Conservation (phyloP, 1,284 basidiomycete species). For the Irpex lacteus region DNA sequence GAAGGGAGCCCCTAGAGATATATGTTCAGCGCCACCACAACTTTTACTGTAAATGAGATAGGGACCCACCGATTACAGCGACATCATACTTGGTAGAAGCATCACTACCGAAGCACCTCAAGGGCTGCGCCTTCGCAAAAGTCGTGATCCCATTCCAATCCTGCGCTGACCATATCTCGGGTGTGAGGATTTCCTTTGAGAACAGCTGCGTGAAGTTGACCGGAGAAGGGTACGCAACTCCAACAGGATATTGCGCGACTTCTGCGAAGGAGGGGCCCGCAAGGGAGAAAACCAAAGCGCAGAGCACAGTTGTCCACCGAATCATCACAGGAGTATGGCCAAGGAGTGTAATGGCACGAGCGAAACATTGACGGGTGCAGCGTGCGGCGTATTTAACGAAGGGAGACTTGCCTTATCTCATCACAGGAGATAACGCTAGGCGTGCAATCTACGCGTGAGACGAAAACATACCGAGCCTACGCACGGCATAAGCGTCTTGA, state of each 20-base stretch:
- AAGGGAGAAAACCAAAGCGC: not conserved
- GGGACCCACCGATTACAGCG: constrained; percentile 27
- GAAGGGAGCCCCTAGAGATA: constrained; percentile 28
- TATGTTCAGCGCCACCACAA: not conserved
- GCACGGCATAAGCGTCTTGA: not conserved
- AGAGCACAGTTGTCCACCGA: not conserved
- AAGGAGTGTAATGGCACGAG: not conserved
- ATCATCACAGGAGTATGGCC: not conserved
- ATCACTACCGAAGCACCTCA: constrained; percentile 31
- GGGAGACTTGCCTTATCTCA: not conserved
- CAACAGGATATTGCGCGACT: not conserved
- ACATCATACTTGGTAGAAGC: constrained; percentile 27
- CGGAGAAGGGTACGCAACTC: not conserved
- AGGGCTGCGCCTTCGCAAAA: constrained; percentile 26
- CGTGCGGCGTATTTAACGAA: not conserved
- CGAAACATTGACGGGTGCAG: not conserved
- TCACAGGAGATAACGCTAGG: not conserved
- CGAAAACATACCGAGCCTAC: not conserved
- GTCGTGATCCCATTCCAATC: constrained; percentile 31
- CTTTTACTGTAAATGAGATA: not conserved
- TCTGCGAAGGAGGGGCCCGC: not conserved
- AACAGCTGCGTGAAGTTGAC: constrained; percentile 11
- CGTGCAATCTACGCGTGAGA: not conserved
- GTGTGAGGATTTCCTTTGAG: not conserved
- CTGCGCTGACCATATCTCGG: constrained; percentile 19